Percentiles rank a stretch among this genome's conserved stretches.
These are phyloP conservation scores for Barnettozyma botsteinii DNA, from an alignment of 805 yeast species.

Conservation along the genomic window DNA sequence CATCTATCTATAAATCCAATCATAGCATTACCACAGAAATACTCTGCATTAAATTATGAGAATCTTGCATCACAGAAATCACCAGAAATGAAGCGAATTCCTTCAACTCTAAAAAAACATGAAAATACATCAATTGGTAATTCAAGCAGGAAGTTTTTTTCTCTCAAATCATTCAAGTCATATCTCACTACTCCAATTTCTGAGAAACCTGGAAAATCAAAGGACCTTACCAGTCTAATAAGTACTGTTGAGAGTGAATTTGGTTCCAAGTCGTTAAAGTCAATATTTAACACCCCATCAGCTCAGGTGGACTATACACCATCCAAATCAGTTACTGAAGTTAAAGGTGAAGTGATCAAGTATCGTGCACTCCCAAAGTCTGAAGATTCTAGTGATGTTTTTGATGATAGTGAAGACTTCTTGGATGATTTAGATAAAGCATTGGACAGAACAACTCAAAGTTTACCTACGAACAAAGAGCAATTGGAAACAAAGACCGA, in stretches of 20 bases:
- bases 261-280: constrained; percentile 4
- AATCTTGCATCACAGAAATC: constrained; percentile 16
- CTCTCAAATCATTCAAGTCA: constrained; percentile 5
- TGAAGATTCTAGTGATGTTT: constrained; percentile 20
- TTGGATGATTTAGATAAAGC: constrained; percentile 14
- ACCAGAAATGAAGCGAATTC: constrained; percentile 11
- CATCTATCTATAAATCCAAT: constrained; percentile 16
- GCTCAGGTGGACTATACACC: constrained; percentile 11
- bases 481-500: no score
- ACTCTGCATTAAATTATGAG: constrained; percentile 18
- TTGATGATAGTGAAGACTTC: constrained; percentile 25
- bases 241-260: constrained; percentile 11
- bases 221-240: constrained; percentile 18
- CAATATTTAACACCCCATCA: constrained; percentile 6
- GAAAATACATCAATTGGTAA: constrained; percentile 9
- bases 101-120: constrained; percentile 10
- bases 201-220: constrained; percentile 4
- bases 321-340: constrained; percentile 7
- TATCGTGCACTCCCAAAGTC: neutral
- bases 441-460: constrained; percentile 5
- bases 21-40: constrained; percentile 13
- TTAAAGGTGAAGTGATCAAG: neutral
- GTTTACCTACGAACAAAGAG: neutral
- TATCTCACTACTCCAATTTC: constrained; percentile 9
- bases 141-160: constrained; percentile 1